Evolutionary conservation across 768 basidiomycete species (phyloP), one percentile per base, ranked within the genome.

Genomic region (Suillus discolor): DNA sequence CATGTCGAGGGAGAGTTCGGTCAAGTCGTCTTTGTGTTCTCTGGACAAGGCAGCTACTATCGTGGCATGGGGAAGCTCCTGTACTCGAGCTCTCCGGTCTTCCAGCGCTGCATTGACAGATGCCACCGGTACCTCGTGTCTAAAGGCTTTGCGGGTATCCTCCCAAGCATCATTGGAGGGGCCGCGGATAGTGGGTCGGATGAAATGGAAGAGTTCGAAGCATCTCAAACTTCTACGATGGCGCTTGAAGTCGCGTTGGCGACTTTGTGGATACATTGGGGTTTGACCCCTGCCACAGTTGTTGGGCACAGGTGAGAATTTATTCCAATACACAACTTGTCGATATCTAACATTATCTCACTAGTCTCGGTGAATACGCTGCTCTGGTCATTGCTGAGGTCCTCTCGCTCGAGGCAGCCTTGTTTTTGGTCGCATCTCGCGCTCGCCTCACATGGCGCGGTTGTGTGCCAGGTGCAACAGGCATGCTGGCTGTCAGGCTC

Each of bases 321-420:
- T 51, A 13, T 31, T 1, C 9, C 67, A 59, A 53, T 23, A 31
- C 23, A 23, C 1, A 42, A 42, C 34, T 31, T 15, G 13, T 20
- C 31, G 3, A 13, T 20, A 42, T 1, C 66, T 53, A 15, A 75
- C 8, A 7, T 4, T 6, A n/a, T 13, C 63, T 38, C 54, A 51
- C 49, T 66, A 93, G 91, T 73, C 81, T 93, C 20, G 91, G 91
- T 47, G 91, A 93, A 78, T 92, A 90, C 63, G 87, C 86, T 9
- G 91, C 89, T 12, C 82, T 92, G 47, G 87, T 88, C 20, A 77
- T 82, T n/a, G 86, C 90, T 0, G 84, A 80, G 1, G 85, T 90
- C 1, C 69, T 93, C 16, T 79, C 81, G 0, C 75, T 92, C 20
- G 77, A 84, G 66, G 85, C 84, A 18, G 89, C 87, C 4, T 78